Base-by-base conservation (phyloP, 805 yeast species). In the Sugiyamaella marilandica region DNA sequence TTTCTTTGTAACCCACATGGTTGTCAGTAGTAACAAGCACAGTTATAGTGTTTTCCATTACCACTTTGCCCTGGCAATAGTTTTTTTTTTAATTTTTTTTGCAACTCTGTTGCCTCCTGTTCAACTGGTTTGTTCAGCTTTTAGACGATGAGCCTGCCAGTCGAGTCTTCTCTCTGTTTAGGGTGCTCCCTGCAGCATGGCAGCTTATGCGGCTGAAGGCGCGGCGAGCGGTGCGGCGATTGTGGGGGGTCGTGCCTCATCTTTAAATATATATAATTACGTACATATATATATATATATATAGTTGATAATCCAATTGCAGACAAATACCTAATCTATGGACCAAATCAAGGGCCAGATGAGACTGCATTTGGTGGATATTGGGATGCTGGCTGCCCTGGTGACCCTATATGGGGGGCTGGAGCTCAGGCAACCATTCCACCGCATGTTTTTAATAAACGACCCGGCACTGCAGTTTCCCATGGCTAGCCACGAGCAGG, bases 1-100 rank as follows among this genome's bases (percentile, higher is more conserved):
- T 79, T 65, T 94, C 99, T 54, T 82, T 82, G 66, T 84, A 91
- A 1, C 99, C 99, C 16, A 94, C 96, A 73, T 94, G 99, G 65
- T 94, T 94, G 64, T 94, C 99, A 1, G 98, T 90, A 2, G 99
- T 89, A 32, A 94, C 70, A 32, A 94, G 78, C 16, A 94, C 79
- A 21, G 87, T 72, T 14, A 91, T 80, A 0, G 96, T 88, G 65
- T 87, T 80, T 5, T 16, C 36, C 37, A 33, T 32, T 5, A 16
- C 21, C 29, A 24, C 29, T 24, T 5, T 24, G n/a, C 7, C 7
- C 29, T 24, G 29, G 7, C 29, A 24, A 24, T 24, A n/a, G n/a
- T n/a, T n/a, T n/a, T n/a, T n/a, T n/a, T n/a, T n/a, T n/a, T n/a
- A n/a, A n/a, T n/a, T n/a, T n/a, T n/a, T n/a, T n/a, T n/a, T n/a